Evolutionary conservation across 495 filamentous ascomycete species (phyloP), one percentile per base, ranked within the genome.

Genomic region (Beverwykella pulmonaria): DNA sequence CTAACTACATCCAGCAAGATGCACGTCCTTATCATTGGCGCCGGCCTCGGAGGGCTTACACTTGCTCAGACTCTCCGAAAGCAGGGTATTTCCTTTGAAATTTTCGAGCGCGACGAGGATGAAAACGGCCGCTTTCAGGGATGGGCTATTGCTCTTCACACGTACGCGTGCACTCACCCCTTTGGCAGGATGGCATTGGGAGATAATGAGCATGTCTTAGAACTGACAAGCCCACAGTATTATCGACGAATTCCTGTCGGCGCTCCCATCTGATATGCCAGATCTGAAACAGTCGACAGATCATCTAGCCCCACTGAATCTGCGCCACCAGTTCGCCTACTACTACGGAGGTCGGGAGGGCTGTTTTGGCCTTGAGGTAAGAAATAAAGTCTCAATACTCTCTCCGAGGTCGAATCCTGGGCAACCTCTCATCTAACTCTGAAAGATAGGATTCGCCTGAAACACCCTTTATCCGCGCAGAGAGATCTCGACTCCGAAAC

Each of bases 1-100:
- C 39, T 12, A 44, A n/a, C 8, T 9, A 34, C 10, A 9, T 29
- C 19, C 53, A 34, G 5, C 41, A 59, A 23, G 23, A 59, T 59
- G 56, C 56, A 59, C 56, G 56, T 59, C 23, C 36, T 59, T 3
- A 59, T 59, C 26, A 17, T 59, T 5, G 56, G 56, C 39, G 56
- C 56, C 1, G 56, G 56, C 14, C 56, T 59, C 4, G 56, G 56
- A 6, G 56, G 56, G 36, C 56, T 59, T 25, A 59, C 15, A 1
- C 56, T 59, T n/a, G 56, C 56, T 20, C 56, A 59, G 17, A 59
- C 14, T 14, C 25, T 59, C 6, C 36, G 56, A 4, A 59, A 49
- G 56, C 56, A 59, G 20, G 56, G 56, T 30, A 59, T 59, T 19
- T 59, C 56, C 22, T 59, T 27, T 30, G 56, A 59, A 17, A 25